Evolutionary conservation across 139 green algal species (phyloP).

Genomic region (Dunaliella primolecta): DNA sequence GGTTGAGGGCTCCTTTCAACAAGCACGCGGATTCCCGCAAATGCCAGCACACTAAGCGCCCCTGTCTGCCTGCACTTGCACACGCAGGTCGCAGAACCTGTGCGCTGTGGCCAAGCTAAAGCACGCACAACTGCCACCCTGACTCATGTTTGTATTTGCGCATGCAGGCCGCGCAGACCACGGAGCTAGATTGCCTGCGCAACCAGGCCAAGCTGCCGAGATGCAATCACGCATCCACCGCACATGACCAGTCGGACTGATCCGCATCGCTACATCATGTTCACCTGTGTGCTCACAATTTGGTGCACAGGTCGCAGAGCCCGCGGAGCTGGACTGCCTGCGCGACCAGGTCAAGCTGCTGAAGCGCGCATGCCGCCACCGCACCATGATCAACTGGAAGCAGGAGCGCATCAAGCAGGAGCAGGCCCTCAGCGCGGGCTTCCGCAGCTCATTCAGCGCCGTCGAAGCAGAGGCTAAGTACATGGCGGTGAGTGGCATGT

Average conservation of each 20-base stretch:
- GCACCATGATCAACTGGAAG: constrained; percentile 57
- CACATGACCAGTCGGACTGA: background rate
- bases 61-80: too few relatives aligned
- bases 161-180: constrained; percentile 9
- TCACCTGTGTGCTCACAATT: background rate
- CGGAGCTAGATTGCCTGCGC: constrained; percentile 54
- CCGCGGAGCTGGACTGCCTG: constrained; percentile 50
- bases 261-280: background rate
- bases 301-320: constrained; percentile 15
- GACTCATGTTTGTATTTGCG: background rate
- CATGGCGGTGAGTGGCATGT: background rate
- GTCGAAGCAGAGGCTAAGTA: background rate
- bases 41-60: too few relatives aligned
- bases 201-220: constrained; percentile 38
- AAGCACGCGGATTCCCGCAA: too few relatives aligned
- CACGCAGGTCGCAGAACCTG: too few relatives aligned
- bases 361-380: constrained; percentile 62
- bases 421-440: background rate
- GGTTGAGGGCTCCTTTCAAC: too few relatives aligned
- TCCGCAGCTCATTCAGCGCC: background rate
- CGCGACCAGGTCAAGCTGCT: constrained; percentile 48
- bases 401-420: constrained; percentile 35
- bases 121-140: too few relatives aligned
- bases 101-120: too few relatives aligned
- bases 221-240: background rate